Evolutionary conservation across 768 basidiomycete genomes (phyloP).

Genomic region (Macrocybe gigantea): DNA sequence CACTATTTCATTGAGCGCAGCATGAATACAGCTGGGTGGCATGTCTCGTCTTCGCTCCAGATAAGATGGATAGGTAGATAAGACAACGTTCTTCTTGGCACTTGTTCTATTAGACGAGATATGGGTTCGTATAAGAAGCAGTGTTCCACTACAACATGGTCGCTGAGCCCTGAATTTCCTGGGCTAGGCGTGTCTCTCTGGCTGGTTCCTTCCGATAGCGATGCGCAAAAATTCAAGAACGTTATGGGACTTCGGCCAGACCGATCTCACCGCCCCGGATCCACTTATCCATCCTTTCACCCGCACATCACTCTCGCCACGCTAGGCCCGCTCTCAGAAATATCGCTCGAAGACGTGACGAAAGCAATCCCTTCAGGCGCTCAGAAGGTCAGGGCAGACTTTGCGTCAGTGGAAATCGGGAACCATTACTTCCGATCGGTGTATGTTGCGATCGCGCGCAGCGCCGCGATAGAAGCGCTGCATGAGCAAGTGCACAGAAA

Average conservation of each 20-base stretch:
- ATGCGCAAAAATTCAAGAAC: not conserved
- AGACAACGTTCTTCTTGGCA: too few relatives aligned
- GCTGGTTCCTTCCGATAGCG: not conserved
- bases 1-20: too few relatives aligned
- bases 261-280: conserved; percentile 55
- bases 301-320: not conserved
- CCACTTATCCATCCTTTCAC: conserved; percentile 8
- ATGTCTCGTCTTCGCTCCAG: too few relatives aligned
- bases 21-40: too few relatives aligned
- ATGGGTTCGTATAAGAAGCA: too few relatives aligned
- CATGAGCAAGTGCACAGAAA: conserved; percentile 40
- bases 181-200: not conserved
- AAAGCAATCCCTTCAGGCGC: too few relatives aligned
- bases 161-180: too few relatives aligned
- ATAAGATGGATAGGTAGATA: too few relatives aligned
- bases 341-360: too few relatives aligned
- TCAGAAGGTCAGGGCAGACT: conserved; percentile 23
- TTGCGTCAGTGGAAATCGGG: conserved; percentile 51
- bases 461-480: conserved; percentile 39
- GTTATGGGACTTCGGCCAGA: conserved; percentile 20
- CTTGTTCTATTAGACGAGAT: too few relatives aligned
- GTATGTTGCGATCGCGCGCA: conserved; percentile 44
- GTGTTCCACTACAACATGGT: too few relatives aligned
- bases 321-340: not conserved
- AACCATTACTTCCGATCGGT: conserved; percentile 69